Conservation (phyloP, 768 basidiomycete genomes). For the Filobasidium wieringae region DNA sequence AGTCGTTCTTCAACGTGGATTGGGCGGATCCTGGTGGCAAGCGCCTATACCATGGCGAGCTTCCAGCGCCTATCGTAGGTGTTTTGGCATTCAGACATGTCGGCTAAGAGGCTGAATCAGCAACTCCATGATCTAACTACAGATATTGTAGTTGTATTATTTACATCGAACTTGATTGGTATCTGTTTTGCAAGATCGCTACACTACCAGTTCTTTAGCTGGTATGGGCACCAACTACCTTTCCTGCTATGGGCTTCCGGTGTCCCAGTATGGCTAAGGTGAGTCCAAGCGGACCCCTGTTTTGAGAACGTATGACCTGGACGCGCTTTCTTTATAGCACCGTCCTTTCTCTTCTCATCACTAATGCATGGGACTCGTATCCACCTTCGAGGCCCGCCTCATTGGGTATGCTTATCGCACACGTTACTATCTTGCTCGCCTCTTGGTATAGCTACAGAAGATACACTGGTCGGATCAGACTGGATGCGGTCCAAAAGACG, state of each 20-base stretch:
- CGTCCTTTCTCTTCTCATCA: background rate
- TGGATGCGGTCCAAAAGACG: too few species aligned
- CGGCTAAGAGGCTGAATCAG: background rate
- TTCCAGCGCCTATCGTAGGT: slow-evolving; percentile 6
- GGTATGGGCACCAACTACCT: slow-evolving; percentile 87
- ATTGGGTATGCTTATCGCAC: background rate
- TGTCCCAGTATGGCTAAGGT: background rate
- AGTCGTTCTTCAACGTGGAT: slow-evolving; percentile 46
- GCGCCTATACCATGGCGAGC: background rate
- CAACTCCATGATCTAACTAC: background rate
- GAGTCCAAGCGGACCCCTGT: background rate
- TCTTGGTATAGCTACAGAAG: too few species aligned
- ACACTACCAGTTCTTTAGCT: slow-evolving; percentile 96
- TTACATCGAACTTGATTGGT: slow-evolving; percentile 84
- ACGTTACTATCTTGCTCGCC: too few species aligned
- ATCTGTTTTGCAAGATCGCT: slow-evolving; percentile 84
- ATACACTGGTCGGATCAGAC: too few species aligned
- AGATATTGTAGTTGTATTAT: slow-evolving; percentile 72
- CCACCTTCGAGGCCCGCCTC: background rate
- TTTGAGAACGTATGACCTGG: background rate
- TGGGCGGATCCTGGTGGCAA: slow-evolving; percentile 1
- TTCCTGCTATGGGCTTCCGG: slow-evolving; percentile 52
- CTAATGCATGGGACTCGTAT: background rate
- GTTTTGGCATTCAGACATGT: background rate
- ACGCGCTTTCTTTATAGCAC: background rate